Evolutionary conservation across 1,139 yeast genomes (phyloP).

Genomic region (Diutina ranongensis): DNA sequence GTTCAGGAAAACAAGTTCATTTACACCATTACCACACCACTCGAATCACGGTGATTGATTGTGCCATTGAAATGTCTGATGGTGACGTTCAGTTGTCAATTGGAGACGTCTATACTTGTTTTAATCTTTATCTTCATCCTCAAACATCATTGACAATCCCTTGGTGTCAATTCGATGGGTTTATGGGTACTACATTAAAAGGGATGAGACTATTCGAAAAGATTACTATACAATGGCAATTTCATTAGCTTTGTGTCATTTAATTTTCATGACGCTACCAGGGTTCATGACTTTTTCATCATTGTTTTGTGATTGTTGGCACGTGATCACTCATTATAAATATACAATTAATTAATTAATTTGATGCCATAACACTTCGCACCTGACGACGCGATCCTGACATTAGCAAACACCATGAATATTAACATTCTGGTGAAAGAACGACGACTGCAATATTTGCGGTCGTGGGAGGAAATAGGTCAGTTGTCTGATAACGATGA

Average conservation of each 20-base stretch:
- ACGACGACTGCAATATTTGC: neutral
- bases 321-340: too few relatives aligned
- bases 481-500: neutral
- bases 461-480: neutral
- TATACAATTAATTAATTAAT: too few relatives aligned
- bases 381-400: too few relatives aligned
- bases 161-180: neutral
- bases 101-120: slow-evolving; percentile 1
- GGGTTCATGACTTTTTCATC: too few relatives aligned
- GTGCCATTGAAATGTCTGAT: neutral
- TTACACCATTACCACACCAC: neutral
- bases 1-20: too few relatives aligned
- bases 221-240: neutral
- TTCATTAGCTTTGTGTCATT: too few relatives aligned
- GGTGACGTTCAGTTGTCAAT: neutral
- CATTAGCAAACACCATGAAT: too few relatives aligned
- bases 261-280: too few relatives aligned
- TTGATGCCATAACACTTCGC: too few relatives aligned
- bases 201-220: neutral
- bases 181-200: neutral
- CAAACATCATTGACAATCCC: neutral
- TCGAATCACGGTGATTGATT: neutral
- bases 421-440: neutral
- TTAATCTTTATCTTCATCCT: neutral
- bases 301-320: too few relatives aligned